phyloP scores from a whole-genome alignment of 306 rosid genomes.

The Pueraria montana region DNA sequence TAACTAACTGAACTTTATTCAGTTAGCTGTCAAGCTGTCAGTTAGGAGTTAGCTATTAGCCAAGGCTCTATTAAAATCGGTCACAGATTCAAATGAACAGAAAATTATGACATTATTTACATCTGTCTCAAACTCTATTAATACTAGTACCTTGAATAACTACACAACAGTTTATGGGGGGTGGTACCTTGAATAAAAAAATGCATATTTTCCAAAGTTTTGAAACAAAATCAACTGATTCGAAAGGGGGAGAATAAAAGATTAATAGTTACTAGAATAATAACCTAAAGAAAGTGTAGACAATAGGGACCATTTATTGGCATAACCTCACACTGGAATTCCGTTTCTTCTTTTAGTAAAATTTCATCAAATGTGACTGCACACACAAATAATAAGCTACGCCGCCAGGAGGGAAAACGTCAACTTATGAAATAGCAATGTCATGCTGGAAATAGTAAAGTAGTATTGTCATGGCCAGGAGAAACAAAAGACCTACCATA shows the following conservation, averaged over 20 bases:
- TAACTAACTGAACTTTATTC: not conserved
- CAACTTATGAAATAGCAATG: slow-evolving; percentile 30
- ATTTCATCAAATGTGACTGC: slow-evolving; percentile 50
- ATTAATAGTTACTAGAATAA: slow-evolving; percentile 34
- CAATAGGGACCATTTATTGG: slow-evolving; percentile 47
- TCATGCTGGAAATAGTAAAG: slow-evolving; percentile 15
- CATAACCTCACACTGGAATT: slow-evolving; percentile 51
- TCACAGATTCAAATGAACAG: not conserved
- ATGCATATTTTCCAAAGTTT: slow-evolving; percentile 13
- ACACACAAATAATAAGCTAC: slow-evolving; percentile 43
- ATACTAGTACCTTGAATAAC: not conserved
- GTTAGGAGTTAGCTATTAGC: not conserved
- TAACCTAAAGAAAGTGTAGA: slow-evolving; percentile 45
- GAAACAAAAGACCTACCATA: slow-evolving; percentile 64
- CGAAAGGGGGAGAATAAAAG: slow-evolving; percentile 3
- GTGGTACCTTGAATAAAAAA: slow-evolving; percentile 15
- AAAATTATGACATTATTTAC: not conserved
- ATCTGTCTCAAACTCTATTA: not conserved
- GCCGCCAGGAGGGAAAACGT: slow-evolving; percentile 38
- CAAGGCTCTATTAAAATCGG: not conserved
- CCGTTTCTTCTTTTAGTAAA: slow-evolving; percentile 46
- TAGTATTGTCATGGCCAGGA: slow-evolving; percentile 25
- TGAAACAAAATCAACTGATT: slow-evolving; percentile 38
- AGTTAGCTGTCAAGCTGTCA: not conserved
- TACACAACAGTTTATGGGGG: not conserved